Evolutionary conservation across 345 rosid genomes (phyloP), one percentile per base, ranked within the genome.

Genomic region (Aethionema arabicum): DNA sequence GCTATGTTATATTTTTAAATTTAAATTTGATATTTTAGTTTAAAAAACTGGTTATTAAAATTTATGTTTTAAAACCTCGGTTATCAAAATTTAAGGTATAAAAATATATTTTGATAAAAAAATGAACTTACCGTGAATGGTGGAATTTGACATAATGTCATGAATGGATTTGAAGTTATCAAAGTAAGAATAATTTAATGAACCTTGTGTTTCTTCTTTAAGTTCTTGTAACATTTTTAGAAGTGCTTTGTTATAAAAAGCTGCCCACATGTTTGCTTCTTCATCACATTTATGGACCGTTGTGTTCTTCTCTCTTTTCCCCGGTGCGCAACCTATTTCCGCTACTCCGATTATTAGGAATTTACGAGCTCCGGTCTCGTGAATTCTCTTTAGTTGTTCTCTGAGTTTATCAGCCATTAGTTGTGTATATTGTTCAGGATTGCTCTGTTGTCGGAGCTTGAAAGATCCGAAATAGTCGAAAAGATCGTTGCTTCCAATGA

Each of bases 161-260:
- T 62, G 68, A 32, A 80, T n/a, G 15, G 73, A 35, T n/a, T 62
- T 4, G 68, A 67, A 82, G 10, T 77, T 59, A 31, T 86, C 84
- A 32, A 77, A 74, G 66, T 70, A 82, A 37, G 87, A 72, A 74
- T 79, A 86, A 48, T 62, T 59, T 5, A 83, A 30, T 8, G 51
- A 52, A 44, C 65, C 82, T 0, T 47, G 32, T 42, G 80, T 73
- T 52, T 77, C 79, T 14, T 76, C 53, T 40, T 66, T 63, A 39
- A 84, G 33, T 11, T 72, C 37, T n/a, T 42, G 58, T 72, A 84
- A 21, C 72, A 72, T 69, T 5, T 76, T 47, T 33, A 29, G 64
- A 4, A 82, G 59, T 2, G 46, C 80, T 35, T 47, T 11, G 61
- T 84, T 84, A 72, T 82, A 86, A 46, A 44, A 32, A 39, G 14